Base-by-base conservation (phyloP, 768 basidiomycete species). In the Polyporus arcularius region DNA sequence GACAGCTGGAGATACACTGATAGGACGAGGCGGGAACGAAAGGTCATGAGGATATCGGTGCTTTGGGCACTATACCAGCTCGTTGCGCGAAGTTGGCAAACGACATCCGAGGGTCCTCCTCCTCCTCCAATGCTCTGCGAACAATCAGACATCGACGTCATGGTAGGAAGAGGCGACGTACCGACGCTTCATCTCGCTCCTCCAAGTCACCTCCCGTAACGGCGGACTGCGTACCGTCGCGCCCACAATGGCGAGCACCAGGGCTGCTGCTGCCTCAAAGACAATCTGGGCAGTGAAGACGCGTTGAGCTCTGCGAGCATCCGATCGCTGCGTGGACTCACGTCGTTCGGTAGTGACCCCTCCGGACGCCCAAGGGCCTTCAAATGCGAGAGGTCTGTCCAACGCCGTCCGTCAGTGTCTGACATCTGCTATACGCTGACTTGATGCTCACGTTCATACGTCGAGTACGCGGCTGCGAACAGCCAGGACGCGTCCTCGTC, bases 111-210 rank as follows among this genome's bases (percentile, higher is more conserved):
- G 67, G 65, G 50, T 71, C 67, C 38, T 66, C 45, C 18, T 63
- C 61, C 30, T 70, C 67, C 15, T 67, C 70, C 21, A 57, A 39
- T n/a, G 70, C 54, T 18, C 68, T 70, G 47, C 16, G 21, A n/a
- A 14, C 30, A 18, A 32, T 16, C 40, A 35, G 11, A 35, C n/a
- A 35, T 16, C 11, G 7, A 5, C 11, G 15, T 10, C 49, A 16
- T 45, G n/a, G 15, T 1, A 46, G 21, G 32, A 7, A 32, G n/a
- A 16, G 2, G 6, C n/a, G 15, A 64, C 85, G 65, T 66, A 92
- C 92, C 87, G 81, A 70, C 82, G 87, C 67, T 82, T 83, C 92
- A 94, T 94, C 75, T 96, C 92, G 66, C 89, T 92, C 16, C 90
- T 84, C 93, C 92, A 95, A 38, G 89, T 88, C 60, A 94, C 90